Evolutionary conservation across 768 basidiomycete genomes (phyloP).

Genomic region (Leccinellum luteum): DNA sequence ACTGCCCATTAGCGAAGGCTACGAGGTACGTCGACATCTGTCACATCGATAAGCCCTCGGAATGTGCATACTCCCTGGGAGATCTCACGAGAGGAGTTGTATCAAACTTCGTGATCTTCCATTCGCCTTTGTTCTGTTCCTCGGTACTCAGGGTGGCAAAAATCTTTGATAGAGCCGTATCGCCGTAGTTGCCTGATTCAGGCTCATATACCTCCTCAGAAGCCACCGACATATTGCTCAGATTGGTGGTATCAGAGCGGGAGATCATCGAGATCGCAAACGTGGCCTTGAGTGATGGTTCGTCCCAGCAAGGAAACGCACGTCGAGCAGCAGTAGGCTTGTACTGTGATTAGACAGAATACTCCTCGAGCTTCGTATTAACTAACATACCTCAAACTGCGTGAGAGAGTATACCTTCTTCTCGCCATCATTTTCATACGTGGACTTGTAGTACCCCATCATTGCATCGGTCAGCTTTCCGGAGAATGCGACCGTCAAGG

Average conservation of each 20-base stretch:
- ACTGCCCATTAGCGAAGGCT: slow-evolving; percentile 81
- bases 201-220: slow-evolving; percentile 53
- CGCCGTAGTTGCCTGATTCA: slow-evolving; percentile 27
- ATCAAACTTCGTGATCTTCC: slow-evolving; percentile 83
- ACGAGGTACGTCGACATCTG: slow-evolving; percentile 88
- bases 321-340: slow-evolving; percentile 84
- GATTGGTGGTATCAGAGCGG: slow-evolving; percentile 66
- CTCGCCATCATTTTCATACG: slow-evolving; percentile 60
- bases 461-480: slow-evolving; percentile 67
- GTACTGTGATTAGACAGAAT: slow-evolving; percentile 1
- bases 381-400: slow-evolving; percentile 70
- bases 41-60: not conserved
- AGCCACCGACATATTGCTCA: slow-evolving; percentile 83
- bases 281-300: slow-evolving; percentile 86
- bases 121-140: slow-evolving; percentile 40
- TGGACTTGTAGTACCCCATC: slow-evolving; percentile 81
- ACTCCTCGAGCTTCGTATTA: not conserved
- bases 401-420: slow-evolving; percentile 75
- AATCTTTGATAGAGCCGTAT: slow-evolving; percentile 39
- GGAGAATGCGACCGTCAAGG: slow-evolving; percentile 67
- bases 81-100: slow-evolving; percentile 66
- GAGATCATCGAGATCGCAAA: slow-evolving; percentile 78
- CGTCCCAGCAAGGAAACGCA: slow-evolving; percentile 91
- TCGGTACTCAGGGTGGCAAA: slow-evolving; percentile 39
- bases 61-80: not conserved